These are phyloP conservation scores for Canna indica DNA, from an alignment of 176 grass and related monocot genomes.

Conservation along the genomic window DNA sequence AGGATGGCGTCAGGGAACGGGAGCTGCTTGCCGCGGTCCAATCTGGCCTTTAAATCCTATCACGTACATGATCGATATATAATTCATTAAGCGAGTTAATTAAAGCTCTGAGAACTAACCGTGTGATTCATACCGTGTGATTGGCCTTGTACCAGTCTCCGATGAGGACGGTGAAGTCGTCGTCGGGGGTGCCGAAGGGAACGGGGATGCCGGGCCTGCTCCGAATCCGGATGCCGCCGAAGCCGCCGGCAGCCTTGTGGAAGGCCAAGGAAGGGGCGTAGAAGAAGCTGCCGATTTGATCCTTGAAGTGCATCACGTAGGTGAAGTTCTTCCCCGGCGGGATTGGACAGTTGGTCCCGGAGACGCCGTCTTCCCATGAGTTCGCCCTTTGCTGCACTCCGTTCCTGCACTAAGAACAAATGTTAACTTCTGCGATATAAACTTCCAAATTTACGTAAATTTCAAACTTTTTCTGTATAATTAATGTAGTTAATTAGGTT, in stretches of 20 bases:
- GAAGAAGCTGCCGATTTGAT: slow-evolving; percentile 65
- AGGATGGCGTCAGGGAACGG: slow-evolving; percentile 52
- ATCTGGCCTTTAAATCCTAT: slow-evolving; percentile 42
- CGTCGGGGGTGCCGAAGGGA: slow-evolving; percentile 45
- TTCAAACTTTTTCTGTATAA: no score
- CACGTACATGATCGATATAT: no score
- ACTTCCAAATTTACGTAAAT: no score
- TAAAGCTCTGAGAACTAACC: no score
- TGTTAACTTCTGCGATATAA: no score
- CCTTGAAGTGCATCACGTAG: slow-evolving; percentile 53
- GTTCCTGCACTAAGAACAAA: no score
- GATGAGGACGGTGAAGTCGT: slow-evolving; percentile 55
- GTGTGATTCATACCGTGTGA: slow-evolving; percentile 30
- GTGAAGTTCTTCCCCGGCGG: slow-evolving; percentile 57
- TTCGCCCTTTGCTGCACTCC: slow-evolving; percentile 71
- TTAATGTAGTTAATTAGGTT: no score
- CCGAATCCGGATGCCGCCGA: slow-evolving; percentile 45
- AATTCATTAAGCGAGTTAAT: no score
- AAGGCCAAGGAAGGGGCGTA: slow-evolving; percentile 67
- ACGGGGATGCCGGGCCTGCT: slow-evolving; percentile 47
- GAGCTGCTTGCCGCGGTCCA: slow-evolving; percentile 43
- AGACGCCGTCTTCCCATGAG: slow-evolving; percentile 84
- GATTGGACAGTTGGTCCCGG: slow-evolving; percentile 71
- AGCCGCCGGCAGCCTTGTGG: slow-evolving; percentile 71
- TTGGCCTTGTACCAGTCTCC: slow-evolving; percentile 61